Base-by-base conservation (phyloP, 208 protist genomes). In the Leishmania turanica region DNA sequence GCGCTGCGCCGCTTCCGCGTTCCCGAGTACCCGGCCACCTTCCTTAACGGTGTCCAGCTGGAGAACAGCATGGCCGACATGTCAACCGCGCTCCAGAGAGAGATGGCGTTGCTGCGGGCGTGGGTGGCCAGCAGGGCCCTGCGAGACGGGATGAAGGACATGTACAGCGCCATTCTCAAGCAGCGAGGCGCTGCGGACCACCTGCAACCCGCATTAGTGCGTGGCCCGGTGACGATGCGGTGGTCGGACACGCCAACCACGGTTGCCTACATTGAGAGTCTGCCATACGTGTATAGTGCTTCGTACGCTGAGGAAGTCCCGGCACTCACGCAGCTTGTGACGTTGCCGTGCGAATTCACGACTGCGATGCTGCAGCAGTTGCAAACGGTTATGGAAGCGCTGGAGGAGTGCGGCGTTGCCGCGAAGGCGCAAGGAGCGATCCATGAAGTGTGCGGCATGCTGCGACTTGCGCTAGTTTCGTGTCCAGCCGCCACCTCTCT, bases 101-200 rank as follows among this genome's bases (percentile, higher is more conserved):
- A 93, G 53, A 69, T 92, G 60, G 7, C 9, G 24, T 47, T 70
- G 49, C 53, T 93, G 40, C 75, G 73, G 70, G 3, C 62, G 47
- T 87, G 91, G 78, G 83, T 93, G 1, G 3, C 27, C 17, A 80
- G 58, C 8, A 77, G 75, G 0, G 83, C 37, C n/a, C 79, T 96
- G 21, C 19, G 21, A 3, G 87, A 96, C 73, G 49, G 51, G 51
- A 87, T 88, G 53, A 64, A 62, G 21, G 58, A 92, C 80, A 71
- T 96, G 49, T 96, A 95, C 80, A 73, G 80, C 1, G 62, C 74
- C 73, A 90, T 97, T 60, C 47, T 95, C 78, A 27, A 86, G 37
- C 69, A 81, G 15, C 80, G 79, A 66, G 83, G 75, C n/a, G 91
- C 88, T 1, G 72, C 58, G 8, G 71, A 83, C 51, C 71, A 81